phyloP scores from a whole-genome alignment of 2,329 filamentous ascomycete species.

The Ceratocystis huliohia region DNA sequence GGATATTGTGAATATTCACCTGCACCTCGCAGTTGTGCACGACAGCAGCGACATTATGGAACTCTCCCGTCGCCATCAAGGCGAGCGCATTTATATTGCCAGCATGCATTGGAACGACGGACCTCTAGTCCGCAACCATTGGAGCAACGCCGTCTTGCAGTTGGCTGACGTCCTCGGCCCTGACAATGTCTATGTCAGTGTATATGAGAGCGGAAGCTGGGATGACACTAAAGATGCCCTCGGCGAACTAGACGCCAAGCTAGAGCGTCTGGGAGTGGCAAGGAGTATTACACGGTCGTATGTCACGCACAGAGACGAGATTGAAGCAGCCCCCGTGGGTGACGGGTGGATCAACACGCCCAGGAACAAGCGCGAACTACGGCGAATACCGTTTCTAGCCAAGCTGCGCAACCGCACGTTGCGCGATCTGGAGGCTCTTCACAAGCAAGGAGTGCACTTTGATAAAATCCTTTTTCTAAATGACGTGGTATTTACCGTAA shows the following conservation, averaged over 20 bases:
- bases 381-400: conserved; percentile 58
- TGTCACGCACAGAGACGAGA: conserved; percentile 45
- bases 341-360: conserved; percentile 54
- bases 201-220: conserved; percentile 57
- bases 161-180: conserved; percentile 45
- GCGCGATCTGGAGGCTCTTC: conserved; percentile 42
- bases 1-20: conserved; percentile 31
- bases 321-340: conserved; percentile 32
- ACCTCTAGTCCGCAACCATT: conserved; percentile 45
- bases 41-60: conserved; percentile 17
- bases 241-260: conserved; percentile 39
- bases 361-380: conserved; percentile 39
- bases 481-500: conserved; percentile 48
- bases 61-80: conserved; percentile 23
- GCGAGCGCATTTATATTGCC: conserved; percentile 49
- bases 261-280: conserved; percentile 41
- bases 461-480: conserved; percentile 51
- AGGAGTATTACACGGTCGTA: conserved; percentile 46
- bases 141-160: conserved; percentile 47
- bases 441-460: conserved; percentile 38
- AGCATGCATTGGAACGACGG: conserved; percentile 59
- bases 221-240: conserved; percentile 55
- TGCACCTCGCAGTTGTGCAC: conserved; percentile 24
- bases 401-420: conserved; percentile 51
- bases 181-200: conserved; percentile 53